Evolutionary conservation across 768 basidiomycete species (phyloP).

Genomic region (Boletus subparvulus): DNA sequence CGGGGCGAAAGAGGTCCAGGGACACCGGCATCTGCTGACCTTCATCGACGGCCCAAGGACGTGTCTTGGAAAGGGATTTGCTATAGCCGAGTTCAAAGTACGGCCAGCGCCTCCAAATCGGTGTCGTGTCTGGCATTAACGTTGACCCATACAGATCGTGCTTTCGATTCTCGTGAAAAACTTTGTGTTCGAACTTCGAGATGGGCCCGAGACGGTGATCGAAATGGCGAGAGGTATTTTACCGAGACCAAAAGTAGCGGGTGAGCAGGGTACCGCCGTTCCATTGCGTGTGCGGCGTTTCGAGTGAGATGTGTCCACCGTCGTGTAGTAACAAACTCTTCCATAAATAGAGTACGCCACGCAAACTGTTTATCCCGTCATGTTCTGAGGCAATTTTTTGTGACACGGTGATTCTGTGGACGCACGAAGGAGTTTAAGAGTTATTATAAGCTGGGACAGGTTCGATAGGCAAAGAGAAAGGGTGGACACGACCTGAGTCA

Average conservation of each 20-base stretch:
- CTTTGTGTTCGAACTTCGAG: conserved; percentile 24
- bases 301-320: conserved; percentile 19
- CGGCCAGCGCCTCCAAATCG: background rate
- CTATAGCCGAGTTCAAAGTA: conserved; percentile 29
- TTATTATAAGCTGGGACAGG: too few relatives aligned
- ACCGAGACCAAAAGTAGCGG: conserved; percentile 18
- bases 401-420: too few relatives aligned
- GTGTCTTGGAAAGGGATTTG: conserved; percentile 26
- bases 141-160: conserved; percentile 33
- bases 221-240: conserved; percentile 16
- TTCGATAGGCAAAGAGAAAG: too few relatives aligned
- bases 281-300: conserved; percentile 9
- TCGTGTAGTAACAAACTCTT: too few relatives aligned
- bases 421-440: too few relatives aligned
- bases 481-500: too few relatives aligned
- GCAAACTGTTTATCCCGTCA: too few relatives aligned
- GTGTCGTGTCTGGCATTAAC: too few relatives aligned
- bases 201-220: conserved; percentile 17
- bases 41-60: conserved; percentile 53
- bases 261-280: conserved; percentile 22
- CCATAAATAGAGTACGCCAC: background rate
- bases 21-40: conserved; percentile 49
- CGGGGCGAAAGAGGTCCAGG: conserved; percentile 45
- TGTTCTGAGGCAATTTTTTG: too few relatives aligned
- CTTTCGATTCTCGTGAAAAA: conserved; percentile 43